Evolutionary conservation across 495 filamentous ascomycete species (phyloP).

Genomic region (Daldinia decipiens): DNA sequence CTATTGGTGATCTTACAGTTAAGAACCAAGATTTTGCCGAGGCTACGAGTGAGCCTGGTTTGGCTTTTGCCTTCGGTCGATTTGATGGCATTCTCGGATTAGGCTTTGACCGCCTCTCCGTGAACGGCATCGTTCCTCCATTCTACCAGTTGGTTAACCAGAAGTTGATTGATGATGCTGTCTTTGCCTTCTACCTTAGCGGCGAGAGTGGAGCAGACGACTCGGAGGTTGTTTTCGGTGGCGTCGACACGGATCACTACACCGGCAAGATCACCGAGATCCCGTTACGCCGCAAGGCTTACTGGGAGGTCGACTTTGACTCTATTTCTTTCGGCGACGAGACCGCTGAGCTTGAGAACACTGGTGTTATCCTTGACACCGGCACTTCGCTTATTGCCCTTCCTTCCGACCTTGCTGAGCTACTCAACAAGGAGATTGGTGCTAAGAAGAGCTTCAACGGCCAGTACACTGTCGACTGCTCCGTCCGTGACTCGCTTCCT

Average conservation of each 20-base stretch:
- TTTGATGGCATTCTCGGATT: conserved; percentile 98
- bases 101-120: conserved; percentile 93
- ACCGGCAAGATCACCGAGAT: conserved; percentile 90
- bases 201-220: conserved; percentile 74
- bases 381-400: conserved; percentile 98
- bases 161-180: conserved; percentile 85
- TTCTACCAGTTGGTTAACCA: conserved; percentile 97
- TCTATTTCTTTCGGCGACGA: conserved; percentile 86
- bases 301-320: conserved; percentile 99
- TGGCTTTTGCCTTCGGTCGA: conserved; percentile 97
- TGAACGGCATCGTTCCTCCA: conserved; percentile 92
- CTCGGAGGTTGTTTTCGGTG: conserved; percentile 92
- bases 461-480: conserved; percentile 93
- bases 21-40: conserved; percentile 94
- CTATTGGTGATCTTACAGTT: conserved; percentile 88
- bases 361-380: conserved; percentile 96
- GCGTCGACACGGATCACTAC: conserved; percentile 87
- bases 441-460: conserved; percentile 96
- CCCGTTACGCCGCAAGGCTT: conserved; percentile 95
- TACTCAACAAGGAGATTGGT: conserved; percentile 97
- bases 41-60: conserved; percentile 90
- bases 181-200: conserved; percentile 97
- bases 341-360: conserved; percentile 87
- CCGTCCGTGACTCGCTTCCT: conserved; percentile 80
- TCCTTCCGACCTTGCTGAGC: conserved; percentile 90